Evolutionary conservation across 805 yeast species (phyloP).

Genomic region (Teunomyces gatunensis): DNA sequence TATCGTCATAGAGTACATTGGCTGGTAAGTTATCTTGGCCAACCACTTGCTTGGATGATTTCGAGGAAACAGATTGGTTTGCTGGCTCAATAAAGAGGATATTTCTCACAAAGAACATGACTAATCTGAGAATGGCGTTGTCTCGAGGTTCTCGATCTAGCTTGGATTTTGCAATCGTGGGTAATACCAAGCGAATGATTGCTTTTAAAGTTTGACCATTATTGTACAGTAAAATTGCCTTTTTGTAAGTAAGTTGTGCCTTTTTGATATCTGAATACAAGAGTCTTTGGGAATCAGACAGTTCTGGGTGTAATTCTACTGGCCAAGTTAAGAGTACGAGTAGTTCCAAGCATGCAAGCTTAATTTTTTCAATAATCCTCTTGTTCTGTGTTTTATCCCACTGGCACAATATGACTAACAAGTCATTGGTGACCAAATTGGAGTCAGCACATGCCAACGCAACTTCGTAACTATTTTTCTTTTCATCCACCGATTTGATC

Average conservation of each 20-base stretch:
- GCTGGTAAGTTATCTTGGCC: conserved; percentile 48
- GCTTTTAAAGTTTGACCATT: conserved; percentile 67
- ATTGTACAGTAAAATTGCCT: conserved; percentile 54
- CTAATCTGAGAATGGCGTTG: conserved; percentile 67
- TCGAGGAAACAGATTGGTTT: conserved; percentile 46
- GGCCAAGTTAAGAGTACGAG: conserved; percentile 89
- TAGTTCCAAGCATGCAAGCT: conserved; percentile 71
- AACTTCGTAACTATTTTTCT: conserved; percentile 67
- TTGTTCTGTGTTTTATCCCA: conserved; percentile 52
- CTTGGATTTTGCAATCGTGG: conserved; percentile 51
- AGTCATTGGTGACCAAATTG: conserved; percentile 68
- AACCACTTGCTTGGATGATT: conserved; percentile 31
- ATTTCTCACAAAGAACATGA: conserved; percentile 73
- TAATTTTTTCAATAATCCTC: conserved; percentile 54
- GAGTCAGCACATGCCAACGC: conserved; percentile 85
- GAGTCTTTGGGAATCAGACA: conserved; percentile 54
- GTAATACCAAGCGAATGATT: conserved; percentile 63
- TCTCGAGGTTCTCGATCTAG: conserved; percentile 67
- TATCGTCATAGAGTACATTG: conserved; percentile 61
- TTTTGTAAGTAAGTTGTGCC: conserved; percentile 71
- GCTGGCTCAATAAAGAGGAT: conserved; percentile 76
- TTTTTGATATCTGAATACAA: conserved; percentile 60
- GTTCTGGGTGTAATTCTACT: conserved; percentile 57
- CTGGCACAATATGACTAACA: conserved; percentile 68
- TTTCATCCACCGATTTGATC: conserved; percentile 82